Conservation (phyloP, 345 rosid genomes). For the Salix arbutifolia region DNA sequence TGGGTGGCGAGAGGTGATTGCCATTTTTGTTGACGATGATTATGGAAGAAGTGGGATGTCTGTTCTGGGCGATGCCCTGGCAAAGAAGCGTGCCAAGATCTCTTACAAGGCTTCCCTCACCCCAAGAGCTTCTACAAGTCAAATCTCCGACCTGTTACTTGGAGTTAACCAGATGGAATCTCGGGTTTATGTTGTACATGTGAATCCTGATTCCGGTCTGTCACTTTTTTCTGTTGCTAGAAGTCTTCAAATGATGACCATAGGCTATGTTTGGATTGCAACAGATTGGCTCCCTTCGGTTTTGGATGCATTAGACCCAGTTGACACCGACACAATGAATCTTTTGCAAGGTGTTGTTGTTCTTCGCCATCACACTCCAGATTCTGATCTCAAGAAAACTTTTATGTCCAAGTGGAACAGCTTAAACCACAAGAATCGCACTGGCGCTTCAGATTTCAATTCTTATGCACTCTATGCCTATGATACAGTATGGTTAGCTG, state of each 20-base stretch:
- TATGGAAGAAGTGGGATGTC: conserved; percentile 83
- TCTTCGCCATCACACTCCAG: conserved; percentile 73
- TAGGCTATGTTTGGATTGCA: conserved; percentile 89
- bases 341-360: conserved; percentile 86
- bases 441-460: conserved; percentile 40
- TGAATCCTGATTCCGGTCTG: conserved; percentile 81
- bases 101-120: conserved; percentile 68
- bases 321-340: conserved; percentile 39
- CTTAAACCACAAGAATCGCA: conserved; percentile 34
- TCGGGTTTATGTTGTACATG: conserved; percentile 85
- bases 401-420: conserved; percentile 54
- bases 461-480: conserved; percentile 83
- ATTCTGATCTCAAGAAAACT: conserved; percentile 45
- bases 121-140: conserved; percentile 43
- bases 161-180: conserved; percentile 71
- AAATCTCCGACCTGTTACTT: conserved; percentile 50
- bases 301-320: conserved; percentile 56
- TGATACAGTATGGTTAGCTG: conserved; percentile 91
- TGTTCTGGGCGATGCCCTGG: conserved; percentile 67
- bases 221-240: conserved; percentile 61
- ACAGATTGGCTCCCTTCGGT: conserved; percentile 89
- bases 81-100: conserved; percentile 64
- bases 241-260: conserved; percentile 58
- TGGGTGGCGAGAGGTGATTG: conserved; percentile 78
- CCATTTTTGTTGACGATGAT: conserved; percentile 86